phyloP scores from a whole-genome alignment of 164 flowering plant genomes.

The Paratinospora sagittata region DNA sequence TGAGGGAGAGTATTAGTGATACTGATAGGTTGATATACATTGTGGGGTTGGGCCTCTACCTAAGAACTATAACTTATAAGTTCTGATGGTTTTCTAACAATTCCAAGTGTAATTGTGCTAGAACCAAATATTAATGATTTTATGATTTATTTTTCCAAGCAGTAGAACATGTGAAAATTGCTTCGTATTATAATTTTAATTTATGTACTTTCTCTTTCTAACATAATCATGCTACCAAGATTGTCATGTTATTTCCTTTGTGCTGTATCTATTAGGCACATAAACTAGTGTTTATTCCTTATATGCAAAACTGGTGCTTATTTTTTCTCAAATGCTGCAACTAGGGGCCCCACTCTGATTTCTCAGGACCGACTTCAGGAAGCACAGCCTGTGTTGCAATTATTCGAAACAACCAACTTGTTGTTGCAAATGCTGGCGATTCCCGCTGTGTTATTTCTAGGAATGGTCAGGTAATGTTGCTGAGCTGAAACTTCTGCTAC shows the following conservation, averaged over 20 bases:
- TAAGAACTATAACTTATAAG: too few species aligned
- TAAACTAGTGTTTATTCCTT: background rate
- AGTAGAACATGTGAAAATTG: background rate
- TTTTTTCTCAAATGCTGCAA: constrained; percentile 9
- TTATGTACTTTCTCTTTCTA: background rate
- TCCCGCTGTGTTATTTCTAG: constrained; percentile 97
- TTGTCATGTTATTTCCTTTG: background rate
- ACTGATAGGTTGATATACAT: too few species aligned
- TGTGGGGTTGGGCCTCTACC: too few species aligned
- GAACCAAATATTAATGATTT: background rate
- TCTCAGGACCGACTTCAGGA: constrained; percentile 95
- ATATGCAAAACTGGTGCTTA: constrained; percentile 3
- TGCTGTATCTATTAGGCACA: background rate
- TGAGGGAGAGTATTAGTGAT: too few species aligned
- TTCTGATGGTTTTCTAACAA: too few species aligned
- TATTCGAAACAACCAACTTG: constrained; percentile 65
- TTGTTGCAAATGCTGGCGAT: constrained; percentile 99
- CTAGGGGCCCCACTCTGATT: constrained; percentile 98
- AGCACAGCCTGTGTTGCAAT: constrained; percentile 95
- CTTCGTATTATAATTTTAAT: background rate
- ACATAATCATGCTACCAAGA: background rate
- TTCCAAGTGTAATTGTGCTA: background rate
- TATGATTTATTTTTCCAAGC: too few species aligned
- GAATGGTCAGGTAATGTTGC: constrained; percentile 81
- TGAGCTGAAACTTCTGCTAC: background rate